Conservation (phyloP, 805 yeast species). For the Pichia ethanolica region DNA sequence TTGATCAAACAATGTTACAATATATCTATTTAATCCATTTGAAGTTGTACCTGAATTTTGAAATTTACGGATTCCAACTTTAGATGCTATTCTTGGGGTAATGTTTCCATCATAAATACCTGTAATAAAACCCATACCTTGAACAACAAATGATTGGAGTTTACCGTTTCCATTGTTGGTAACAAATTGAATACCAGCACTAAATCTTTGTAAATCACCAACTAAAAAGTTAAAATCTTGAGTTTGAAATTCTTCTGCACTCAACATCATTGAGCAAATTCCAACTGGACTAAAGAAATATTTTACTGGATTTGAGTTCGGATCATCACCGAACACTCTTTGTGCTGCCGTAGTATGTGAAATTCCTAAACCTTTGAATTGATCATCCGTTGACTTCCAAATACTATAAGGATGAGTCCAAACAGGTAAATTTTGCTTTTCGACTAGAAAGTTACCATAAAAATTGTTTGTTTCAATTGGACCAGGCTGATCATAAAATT, state of each 20-base stretch:
- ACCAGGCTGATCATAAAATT: slow-evolving; percentile 38
- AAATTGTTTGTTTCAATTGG: slow-evolving; percentile 69
- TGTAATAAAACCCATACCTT: slow-evolving; percentile 78
- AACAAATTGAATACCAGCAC: slow-evolving; percentile 29
- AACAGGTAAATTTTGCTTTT: slow-evolving; percentile 56
- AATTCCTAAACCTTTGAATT: slow-evolving; percentile 53
- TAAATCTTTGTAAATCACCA: slow-evolving; percentile 28
- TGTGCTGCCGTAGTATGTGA: slow-evolving; percentile 55
- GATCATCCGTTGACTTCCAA: slow-evolving; percentile 45
- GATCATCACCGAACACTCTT: slow-evolving; percentile 64
- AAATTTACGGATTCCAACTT: slow-evolving; percentile 56
- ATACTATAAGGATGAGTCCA: slow-evolving; percentile 82
- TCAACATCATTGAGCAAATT: slow-evolving; percentile 51
- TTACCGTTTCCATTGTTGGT: slow-evolving; percentile 29
- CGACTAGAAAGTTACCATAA: slow-evolving; percentile 65
- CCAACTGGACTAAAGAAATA: slow-evolving; percentile 66
- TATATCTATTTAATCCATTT: slow-evolving; percentile 44
- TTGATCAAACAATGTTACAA: slow-evolving; percentile 45
- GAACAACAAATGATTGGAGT: slow-evolving; percentile 49
- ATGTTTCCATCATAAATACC: slow-evolving; percentile 46
- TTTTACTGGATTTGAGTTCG: slow-evolving; percentile 32
- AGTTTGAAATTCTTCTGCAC: slow-evolving; percentile 36
- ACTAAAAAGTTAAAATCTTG: slow-evolving; percentile 17
- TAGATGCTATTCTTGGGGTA: slow-evolving; percentile 49
- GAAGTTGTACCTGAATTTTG: slow-evolving; percentile 31